A percentile compares a stretch with the other conserved stretches of the same genome.
These are phyloP conservation scores for Calamus simplicifolius DNA, from an alignment of 176 grass and related monocot species.

Conservation along the genomic window DNA sequence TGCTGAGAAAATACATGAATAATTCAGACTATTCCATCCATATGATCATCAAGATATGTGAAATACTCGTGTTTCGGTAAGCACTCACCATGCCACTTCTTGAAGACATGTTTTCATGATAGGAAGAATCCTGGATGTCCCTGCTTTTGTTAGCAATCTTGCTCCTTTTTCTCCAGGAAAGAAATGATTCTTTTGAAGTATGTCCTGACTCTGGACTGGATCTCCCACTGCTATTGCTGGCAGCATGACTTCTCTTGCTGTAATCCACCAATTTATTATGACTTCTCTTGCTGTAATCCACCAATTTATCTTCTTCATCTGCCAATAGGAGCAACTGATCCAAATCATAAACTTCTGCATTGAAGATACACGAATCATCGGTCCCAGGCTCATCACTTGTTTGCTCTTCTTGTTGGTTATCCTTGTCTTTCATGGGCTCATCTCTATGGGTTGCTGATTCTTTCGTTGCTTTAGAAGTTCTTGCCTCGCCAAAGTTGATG, in stretches of 20 bases:
- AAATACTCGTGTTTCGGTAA: too few species aligned
- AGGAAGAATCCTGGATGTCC: constrained; percentile 25
- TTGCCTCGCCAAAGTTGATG: constrained; percentile 34
- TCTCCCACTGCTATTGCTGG: constrained; percentile 35
- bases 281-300: constrained; percentile 27
- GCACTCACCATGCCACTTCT: background rate
- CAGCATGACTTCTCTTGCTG: constrained; percentile 25
- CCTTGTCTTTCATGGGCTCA: constrained; percentile 5
- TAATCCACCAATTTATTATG: constrained; percentile 30
- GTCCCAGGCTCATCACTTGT: background rate
- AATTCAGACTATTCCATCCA: background rate
- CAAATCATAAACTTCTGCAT: constrained; percentile 29
- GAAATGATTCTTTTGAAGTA: constrained; percentile 35
- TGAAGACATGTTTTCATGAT: constrained; percentile 25
- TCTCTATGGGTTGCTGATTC: constrained; percentile 15
- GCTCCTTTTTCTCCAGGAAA: constrained; percentile 44
- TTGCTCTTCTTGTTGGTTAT: background rate
- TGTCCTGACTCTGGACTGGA: constrained; percentile 47
- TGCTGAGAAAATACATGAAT: background rate
- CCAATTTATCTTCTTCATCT: constrained; percentile 33
- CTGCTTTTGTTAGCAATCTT: background rate
- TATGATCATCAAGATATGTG: background rate
- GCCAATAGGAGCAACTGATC: constrained; percentile 44
- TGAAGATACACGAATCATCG: constrained; percentile 10
- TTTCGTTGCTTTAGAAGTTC: background rate